Conservation (phyloP, 192 early-diverging fungal genomes). For the Phlyctochytrium arcticum region DNA sequence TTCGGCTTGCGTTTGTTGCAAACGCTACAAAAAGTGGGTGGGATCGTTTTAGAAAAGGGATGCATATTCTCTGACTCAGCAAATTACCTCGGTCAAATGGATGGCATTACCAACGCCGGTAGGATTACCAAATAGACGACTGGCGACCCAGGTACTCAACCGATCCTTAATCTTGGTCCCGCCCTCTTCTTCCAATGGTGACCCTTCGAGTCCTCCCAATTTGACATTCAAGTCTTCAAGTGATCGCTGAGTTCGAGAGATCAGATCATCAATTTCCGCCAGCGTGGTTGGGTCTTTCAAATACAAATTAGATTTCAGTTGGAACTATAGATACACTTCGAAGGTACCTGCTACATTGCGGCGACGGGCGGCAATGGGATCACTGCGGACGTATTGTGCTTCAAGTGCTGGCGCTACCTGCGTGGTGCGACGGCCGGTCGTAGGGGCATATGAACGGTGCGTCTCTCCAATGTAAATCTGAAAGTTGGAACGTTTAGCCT, state of each 20-base stretch:
- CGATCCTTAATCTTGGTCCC: not conserved
- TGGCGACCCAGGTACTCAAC: constrained; percentile 15
- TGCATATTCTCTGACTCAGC: no score
- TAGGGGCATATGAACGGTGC: constrained; percentile 21
- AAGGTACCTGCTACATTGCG: constrained; percentile 4
- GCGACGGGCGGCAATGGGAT: constrained; percentile 24
- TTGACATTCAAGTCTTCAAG: constrained; percentile 16
- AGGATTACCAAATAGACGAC: constrained; percentile 11
- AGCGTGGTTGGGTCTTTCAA: constrained; percentile 2
- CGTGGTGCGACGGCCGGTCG: not conserved
- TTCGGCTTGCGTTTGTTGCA: constrained; percentile 17
- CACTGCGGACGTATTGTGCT: constrained; percentile 1
- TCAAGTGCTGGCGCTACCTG: constrained; percentile 1
- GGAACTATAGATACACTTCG: not conserved
- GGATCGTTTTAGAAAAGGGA: not conserved
- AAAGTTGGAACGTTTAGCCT: not conserved
- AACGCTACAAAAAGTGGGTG: not conserved
- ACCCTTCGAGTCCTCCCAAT: constrained; percentile 1
- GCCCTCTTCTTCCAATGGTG: not conserved
- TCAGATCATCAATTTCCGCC: constrained; percentile 12
- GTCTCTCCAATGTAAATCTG: constrained; percentile 51
- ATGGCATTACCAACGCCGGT: constrained; percentile 5
- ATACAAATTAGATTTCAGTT: no score
- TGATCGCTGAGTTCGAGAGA: constrained; percentile 9
- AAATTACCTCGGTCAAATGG: constrained; percentile 16